phyloP scores from a whole-genome alignment of 176 grass and related monocot species.

The Juncus effusus region DNA sequence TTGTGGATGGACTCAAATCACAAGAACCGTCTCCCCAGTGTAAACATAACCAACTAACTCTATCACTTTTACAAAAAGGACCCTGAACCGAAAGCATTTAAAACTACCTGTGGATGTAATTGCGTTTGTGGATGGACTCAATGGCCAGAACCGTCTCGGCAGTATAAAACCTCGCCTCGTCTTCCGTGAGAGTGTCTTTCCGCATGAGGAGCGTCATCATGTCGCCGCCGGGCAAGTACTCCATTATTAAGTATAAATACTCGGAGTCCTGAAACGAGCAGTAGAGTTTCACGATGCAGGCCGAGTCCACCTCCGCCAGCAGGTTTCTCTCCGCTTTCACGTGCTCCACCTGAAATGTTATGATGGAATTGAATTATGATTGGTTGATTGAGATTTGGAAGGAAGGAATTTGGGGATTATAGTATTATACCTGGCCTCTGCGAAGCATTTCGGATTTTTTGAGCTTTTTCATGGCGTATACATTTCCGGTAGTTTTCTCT shows the following conservation, averaged over 20 bases:
- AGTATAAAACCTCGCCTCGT: constrained; percentile 87
- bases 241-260: constrained; percentile 95
- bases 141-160: constrained; percentile 86
- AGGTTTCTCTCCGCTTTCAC: constrained; percentile 99
- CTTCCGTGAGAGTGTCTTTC: constrained; percentile 82
- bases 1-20: constrained; percentile 90
- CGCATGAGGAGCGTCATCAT: constrained; percentile 98
- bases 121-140: constrained; percentile 90
- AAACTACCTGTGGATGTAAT: constrained; percentile 88
- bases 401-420: neutral
- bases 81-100: neutral
- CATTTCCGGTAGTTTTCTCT: constrained; percentile 77
- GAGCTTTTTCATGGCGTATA: constrained; percentile 98
- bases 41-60: constrained; percentile 35
- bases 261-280: constrained; percentile 95
- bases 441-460: constrained; percentile 99
- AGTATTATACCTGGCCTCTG: constrained; percentile 62
- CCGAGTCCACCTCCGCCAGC: constrained; percentile 90
- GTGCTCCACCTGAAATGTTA: constrained; percentile 69
- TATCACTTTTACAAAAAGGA: too few relatives aligned
- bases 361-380: neutral
- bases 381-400: neutral
- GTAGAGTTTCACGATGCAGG: constrained; percentile 93
- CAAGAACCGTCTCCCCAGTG: constrained; percentile 76
- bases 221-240: constrained; percentile 94